Evolutionary conservation across 1,284 basidiomycete genomes (phyloP).

Genomic region (Naganishia sp.): DNA sequence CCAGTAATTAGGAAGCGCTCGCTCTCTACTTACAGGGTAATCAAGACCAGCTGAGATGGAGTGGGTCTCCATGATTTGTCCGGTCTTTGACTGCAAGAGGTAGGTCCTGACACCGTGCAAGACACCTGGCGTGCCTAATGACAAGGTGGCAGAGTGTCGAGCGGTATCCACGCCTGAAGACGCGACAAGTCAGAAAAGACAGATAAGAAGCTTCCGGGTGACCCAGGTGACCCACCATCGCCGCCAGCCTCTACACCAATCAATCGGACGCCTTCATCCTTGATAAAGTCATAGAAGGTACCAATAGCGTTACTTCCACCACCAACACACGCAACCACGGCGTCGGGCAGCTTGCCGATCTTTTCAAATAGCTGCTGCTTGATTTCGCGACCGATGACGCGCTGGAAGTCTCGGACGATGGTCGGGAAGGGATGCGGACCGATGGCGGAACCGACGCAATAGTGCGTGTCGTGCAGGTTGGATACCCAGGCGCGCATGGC

Average conservation of each 20-base stretch:
- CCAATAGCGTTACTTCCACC: slow-evolving; percentile 98
- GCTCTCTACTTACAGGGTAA: slow-evolving; percentile 61
- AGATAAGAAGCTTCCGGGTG: no score
- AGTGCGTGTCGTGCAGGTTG: slow-evolving; percentile 89
- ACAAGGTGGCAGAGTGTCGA: slow-evolving; percentile 87
- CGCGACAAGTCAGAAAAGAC: not conserved
- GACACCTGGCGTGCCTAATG: slow-evolving; percentile 87
- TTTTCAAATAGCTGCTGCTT: slow-evolving; percentile 77
- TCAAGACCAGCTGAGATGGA: slow-evolving; percentile 94
- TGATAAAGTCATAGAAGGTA: slow-evolving; percentile 91
- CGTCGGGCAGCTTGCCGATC: slow-evolving; percentile 85
- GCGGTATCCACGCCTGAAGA: slow-evolving; percentile 71
- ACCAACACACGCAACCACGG: slow-evolving; percentile 93
- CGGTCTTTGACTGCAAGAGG: slow-evolving; percentile 80
- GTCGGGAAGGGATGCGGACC: slow-evolving; percentile 99
- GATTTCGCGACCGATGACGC: slow-evolving; percentile 92
- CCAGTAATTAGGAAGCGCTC: not conserved
- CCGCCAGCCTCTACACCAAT: slow-evolving; percentile 95
- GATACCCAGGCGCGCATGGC: slow-evolving; percentile 98
- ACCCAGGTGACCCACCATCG: slow-evolving; percentile 63
- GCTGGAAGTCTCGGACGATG: slow-evolving; percentile 97
- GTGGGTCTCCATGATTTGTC: slow-evolving; percentile 96
- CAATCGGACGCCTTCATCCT: slow-evolving; percentile 75
- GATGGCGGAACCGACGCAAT: slow-evolving; percentile 94
- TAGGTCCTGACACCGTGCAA: slow-evolving; percentile 96